Evolutionary conservation across 768 basidiomycete genomes (phyloP).

Genomic region (Amanita pseudoporphyria): DNA sequence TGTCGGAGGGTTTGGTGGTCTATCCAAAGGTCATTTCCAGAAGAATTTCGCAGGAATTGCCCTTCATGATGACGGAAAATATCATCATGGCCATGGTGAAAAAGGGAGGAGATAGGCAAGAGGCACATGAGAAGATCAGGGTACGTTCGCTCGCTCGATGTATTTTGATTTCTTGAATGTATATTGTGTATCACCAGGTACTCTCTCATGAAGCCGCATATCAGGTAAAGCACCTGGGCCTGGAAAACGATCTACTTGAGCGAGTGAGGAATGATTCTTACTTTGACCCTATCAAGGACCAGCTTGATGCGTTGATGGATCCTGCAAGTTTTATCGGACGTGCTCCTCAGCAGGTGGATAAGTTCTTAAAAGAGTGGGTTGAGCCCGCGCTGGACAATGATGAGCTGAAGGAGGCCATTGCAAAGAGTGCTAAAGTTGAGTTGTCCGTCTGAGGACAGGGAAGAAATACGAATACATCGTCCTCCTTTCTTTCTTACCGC

Average conservation of each 20-base stretch:
- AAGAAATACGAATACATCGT: too few species aligned
- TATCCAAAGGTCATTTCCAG: constrained; percentile 94
- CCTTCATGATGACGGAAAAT: constrained; percentile 99
- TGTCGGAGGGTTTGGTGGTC: constrained; percentile 98
- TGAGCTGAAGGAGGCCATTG: constrained; percentile 46
- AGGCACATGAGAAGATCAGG: constrained; percentile 93
- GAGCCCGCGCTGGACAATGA: constrained; percentile 60
- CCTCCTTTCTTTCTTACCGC: too few species aligned
- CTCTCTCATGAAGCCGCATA: constrained; percentile 91
- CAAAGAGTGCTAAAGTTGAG: constrained; percentile 48
- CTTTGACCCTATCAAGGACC: constrained; percentile 78
- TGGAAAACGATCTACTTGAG: constrained; percentile 93
- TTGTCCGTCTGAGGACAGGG: constrained; percentile 37
- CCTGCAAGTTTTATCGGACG: constrained; percentile 87
- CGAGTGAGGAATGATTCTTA: constrained; percentile 75
- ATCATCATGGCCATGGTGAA: constrained; percentile 99
- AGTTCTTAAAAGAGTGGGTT: constrained; percentile 83
- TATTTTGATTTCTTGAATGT: background rate
- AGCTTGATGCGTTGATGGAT: constrained; percentile 74
- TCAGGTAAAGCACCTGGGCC: constrained; percentile 90
- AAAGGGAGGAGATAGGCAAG: constrained; percentile 89
- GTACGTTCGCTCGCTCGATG: constrained; percentile 26
- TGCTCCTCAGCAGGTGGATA: constrained; percentile 92
- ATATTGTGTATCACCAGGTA: constrained; percentile 34
- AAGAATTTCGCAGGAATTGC: constrained; percentile 88